Conservation (phyloP, 176 grass and related monocot genomes). For the Raddia distichophylla region DNA sequence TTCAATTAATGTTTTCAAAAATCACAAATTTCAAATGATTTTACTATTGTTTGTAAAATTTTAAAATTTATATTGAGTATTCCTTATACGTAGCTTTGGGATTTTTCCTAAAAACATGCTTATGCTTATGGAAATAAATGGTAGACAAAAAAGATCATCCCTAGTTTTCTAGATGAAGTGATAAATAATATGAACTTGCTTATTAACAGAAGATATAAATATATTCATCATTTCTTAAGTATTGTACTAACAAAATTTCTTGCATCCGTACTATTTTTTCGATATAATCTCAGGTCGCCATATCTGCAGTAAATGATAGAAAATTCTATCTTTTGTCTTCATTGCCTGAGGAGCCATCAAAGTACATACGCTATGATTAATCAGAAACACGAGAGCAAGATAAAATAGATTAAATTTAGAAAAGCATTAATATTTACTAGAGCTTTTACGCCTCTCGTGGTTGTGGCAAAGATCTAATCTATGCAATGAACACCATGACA, state of each 20-base stretch:
- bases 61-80: too few relatives aligned
- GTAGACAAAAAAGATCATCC: too few relatives aligned
- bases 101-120: too few relatives aligned
- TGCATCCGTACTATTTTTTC: not conserved
- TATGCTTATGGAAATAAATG: too few relatives aligned
- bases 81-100: too few relatives aligned
- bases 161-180: too few relatives aligned
- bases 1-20: too few relatives aligned
- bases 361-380: not conserved
- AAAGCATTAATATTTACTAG: not conserved
- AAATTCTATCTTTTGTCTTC: slow-evolving; percentile 51
- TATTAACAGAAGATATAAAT: not conserved
- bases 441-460: too few relatives aligned
- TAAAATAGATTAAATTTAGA: not conserved
- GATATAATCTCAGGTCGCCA: slow-evolving; percentile 31
- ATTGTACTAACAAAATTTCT: not conserved
- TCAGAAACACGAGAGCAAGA: not conserved
- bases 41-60: too few relatives aligned
- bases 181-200: not conserved
- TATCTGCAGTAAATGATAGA: slow-evolving; percentile 35
- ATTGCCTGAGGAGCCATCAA: not conserved
- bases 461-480: too few relatives aligned
- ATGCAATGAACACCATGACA: too few relatives aligned
- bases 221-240: not conserved
- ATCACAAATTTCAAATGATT: too few relatives aligned